Evolutionary conservation across 352 stramenopile species (phyloP), one percentile per base, ranked within the genome.

Genomic region (Phytophthora cactorum): DNA sequence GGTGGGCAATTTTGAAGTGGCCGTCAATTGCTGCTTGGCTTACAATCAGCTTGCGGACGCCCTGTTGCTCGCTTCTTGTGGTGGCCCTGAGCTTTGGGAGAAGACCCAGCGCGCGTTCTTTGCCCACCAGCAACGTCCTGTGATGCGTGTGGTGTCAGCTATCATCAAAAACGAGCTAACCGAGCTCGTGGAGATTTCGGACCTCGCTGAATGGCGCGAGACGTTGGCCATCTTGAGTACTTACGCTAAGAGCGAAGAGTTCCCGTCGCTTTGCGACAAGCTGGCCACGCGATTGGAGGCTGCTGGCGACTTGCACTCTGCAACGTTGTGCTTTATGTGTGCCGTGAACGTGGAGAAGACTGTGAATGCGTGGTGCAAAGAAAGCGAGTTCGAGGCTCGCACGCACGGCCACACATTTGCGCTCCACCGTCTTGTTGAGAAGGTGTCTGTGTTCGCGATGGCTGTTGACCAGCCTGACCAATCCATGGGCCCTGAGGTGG

Each of bases 1-100:
- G 7, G 96, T 99, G 5, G 98, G 98, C 39, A 98, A 99, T 79
- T 99, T 99, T 68, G 96, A 98, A 66, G 93, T 98, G 5, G 98
- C 98, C 0, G 97, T 99, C 10, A 97, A 99, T 74, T 97, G 88
- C 74, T 99, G 97, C 59, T 89, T 99, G 60, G 83, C 88, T 39
- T 97, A 98, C 67, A 96, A 97, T 41, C 96, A 99, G 68, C 89
- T 98, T 63, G 95, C 97, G 0, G 97, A 99, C 74, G 97, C 97
- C 2, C 75, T 99, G 43, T 56, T 99, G 17, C 74, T 99, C 22
- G 86, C 89, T 29, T 95, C 89, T 17, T 97, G 92, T 60, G 97
- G 97, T 38, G 97, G 97, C 7, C 84, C 85, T 7, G 96, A 99
- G 34, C 86, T 99, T 5, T 99, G 95, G 95, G 82, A 94, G 54